Evolutionary conservation across 176 grass and related monocot genomes (phyloP).

Genomic region (Oryza glumipatula): DNA sequence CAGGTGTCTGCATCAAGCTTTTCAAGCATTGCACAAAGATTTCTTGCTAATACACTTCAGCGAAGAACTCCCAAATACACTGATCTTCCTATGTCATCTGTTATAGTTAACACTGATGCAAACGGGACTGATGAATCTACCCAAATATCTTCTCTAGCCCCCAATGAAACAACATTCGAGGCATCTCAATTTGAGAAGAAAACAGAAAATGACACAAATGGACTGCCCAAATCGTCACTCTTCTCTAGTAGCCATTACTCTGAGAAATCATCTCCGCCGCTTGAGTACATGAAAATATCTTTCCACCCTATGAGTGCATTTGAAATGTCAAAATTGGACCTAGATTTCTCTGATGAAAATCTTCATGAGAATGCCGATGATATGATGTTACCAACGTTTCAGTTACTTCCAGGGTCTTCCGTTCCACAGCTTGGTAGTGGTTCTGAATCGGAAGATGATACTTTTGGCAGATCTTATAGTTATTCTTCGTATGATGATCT

Average conservation of each 20-base stretch:
- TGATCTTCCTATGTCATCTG: conserved; percentile 49
- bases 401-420: conserved; percentile 62
- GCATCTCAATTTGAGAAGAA: conserved; percentile 43
- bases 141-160: conserved; percentile 28
- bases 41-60: conserved; percentile 89
- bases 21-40: conserved; percentile 89
- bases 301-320: conserved; percentile 76
- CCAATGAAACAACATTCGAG: conserved; percentile 32
- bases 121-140: conserved; percentile 46
- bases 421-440: conserved; percentile 55
- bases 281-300: conserved; percentile 97
- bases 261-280: conserved; percentile 87
- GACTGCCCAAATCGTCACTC: conserved; percentile 48
- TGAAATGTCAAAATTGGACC: conserved; percentile 67
- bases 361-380: conserved; percentile 64
- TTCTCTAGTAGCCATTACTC: conserved; percentile 56
- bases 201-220: conserved; percentile 50
- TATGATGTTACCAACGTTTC: conserved; percentile 76
- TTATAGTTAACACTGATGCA: conserved; percentile 46
- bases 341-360: conserved; percentile 58
- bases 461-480: conserved; percentile 90
- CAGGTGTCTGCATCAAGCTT: conserved; percentile 71
- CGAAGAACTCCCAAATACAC: conserved; percentile 64
- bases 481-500: conserved; percentile 91
- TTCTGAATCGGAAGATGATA: conserved; percentile 96